phyloP scores from a whole-genome alignment of 225 moss, liverwort and hornwort species.

The Polytrichum formosum region DNA sequence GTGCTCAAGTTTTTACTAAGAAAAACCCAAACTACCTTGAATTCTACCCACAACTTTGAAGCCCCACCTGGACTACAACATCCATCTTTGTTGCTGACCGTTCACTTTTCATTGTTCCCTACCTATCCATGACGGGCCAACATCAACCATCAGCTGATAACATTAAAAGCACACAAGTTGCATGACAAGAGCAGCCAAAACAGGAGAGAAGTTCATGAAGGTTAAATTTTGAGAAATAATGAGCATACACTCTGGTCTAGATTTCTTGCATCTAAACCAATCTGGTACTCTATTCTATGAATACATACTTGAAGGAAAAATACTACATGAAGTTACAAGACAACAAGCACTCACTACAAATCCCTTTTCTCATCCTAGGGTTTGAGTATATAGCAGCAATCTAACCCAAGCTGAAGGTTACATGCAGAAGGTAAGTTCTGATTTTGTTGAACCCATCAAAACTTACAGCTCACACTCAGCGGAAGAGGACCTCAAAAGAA shows the following conservation, averaged over 20 bases:
- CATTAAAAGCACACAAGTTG: no score
- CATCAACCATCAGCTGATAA: no score
- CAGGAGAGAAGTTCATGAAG: no score
- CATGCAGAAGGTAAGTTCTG: background rate
- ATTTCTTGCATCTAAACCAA: constrained; percentile 4
- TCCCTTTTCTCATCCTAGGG: background rate
- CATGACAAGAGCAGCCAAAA: no score
- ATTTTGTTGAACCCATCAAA: background rate
- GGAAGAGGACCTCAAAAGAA: background rate
- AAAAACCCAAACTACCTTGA: no score
- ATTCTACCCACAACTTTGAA: no score
- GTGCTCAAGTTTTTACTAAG: no score
- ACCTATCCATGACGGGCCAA: no score
- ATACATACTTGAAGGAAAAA: background rate
- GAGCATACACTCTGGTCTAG: background rate
- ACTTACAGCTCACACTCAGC: background rate
- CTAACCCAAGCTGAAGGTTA: background rate
- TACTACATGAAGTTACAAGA: constrained; percentile 8
- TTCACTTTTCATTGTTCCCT: no score
- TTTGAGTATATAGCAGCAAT: background rate
- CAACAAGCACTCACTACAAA: background rate
- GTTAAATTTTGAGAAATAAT: no score
- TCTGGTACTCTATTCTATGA: background rate
- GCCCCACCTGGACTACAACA: no score
- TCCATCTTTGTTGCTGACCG: no score